A percentile compares a stretch with the other conserved stretches of the same genome.
Evolutionary conservation across 2,329 filamentous ascomycete genomes (phyloP).

Genomic region (Alternaria solani): DNA sequence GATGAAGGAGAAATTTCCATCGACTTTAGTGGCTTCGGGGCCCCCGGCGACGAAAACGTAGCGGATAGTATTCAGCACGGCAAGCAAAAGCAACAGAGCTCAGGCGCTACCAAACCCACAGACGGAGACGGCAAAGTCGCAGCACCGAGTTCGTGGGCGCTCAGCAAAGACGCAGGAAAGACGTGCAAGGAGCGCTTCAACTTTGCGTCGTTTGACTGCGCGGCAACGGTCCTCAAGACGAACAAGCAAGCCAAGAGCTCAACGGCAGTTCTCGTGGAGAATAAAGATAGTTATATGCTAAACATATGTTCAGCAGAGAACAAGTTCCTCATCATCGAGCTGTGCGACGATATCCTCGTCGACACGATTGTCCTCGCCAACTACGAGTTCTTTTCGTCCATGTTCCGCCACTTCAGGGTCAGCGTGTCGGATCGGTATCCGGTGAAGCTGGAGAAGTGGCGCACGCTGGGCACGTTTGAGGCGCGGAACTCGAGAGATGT

Average conservation of each 20-base stretch:
- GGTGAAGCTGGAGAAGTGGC: conserved; percentile 91
- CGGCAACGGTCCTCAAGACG: conserved; percentile 90
- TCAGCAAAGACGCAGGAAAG: conserved; percentile 92
- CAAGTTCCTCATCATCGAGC: conserved; percentile 93
- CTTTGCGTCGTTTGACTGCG: conserved; percentile 96
- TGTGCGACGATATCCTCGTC: conserved; percentile 85
- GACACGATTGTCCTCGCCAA: conserved; percentile 98
- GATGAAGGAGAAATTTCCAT: conserved; percentile 88
- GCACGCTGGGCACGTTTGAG: conserved; percentile 84
- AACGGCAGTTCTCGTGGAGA: conserved; percentile 89
- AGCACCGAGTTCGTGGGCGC: conserved; percentile 49
- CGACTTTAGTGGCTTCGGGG: conserved; percentile 71
- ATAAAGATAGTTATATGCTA: conserved; percentile 98
- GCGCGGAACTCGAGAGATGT: conserved; percentile 92
- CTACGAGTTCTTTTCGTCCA: conserved; percentile 98
- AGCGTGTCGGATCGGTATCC: conserved; percentile 96
- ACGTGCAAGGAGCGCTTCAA: conserved; percentile 98
- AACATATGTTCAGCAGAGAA: conserved; percentile 86
- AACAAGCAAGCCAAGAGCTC: conserved; percentile 86
- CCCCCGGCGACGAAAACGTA: conserved; percentile 35
- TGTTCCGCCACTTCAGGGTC: conserved; percentile 88
- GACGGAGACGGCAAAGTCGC: conserved; percentile 41
- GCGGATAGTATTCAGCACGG: conserved; percentile 28
- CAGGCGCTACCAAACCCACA: conserved; percentile 23
- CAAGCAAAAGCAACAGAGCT: conserved; percentile 13